Evolutionary conservation across 2,329 filamentous ascomycete species (phyloP), one percentile per base, ranked within the genome.

Genomic region (Venturia carpophila): DNA sequence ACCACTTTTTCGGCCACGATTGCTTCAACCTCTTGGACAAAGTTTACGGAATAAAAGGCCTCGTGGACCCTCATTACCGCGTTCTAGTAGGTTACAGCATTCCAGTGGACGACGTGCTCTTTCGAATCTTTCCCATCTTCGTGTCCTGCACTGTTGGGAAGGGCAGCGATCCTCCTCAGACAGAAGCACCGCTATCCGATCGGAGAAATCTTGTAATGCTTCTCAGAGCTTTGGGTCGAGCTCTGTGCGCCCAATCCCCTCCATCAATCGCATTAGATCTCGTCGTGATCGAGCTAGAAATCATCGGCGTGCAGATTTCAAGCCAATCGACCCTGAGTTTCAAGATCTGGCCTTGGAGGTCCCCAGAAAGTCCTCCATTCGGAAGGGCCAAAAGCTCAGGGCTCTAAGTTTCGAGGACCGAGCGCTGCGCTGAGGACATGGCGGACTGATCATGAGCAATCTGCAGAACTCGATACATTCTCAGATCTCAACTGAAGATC

Each of bases 61-160:
- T 64, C 15, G 11, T 64, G 17, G 5, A 41, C 3, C 39, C 39
- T 7, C 24, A 34, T 5, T 9, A 64, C 11, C 13, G 39, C 17
- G 30, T 64, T 39, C 21, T 10, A 27, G 49, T 64, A n/a, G 63
- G 60, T 10, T 64, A 64, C 63, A 21, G 13, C 10, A 64, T 62
- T 11, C 39, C 63, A 17, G 24, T 21, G n/a, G 39, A 64, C 3
- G 45, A 64, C 10, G 5, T 64, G 45, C 42, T 64, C n/a, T 27
- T 63, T 15, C 6, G 43, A 21, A 5, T 21, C 5, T 47, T 47
- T 15, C 43, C 15, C 6, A 19, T 21, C 13, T 21, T 47, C 5
- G 15, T 47, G 13, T 21, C 13, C n/a, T 19, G 43, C 43, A 47
- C 43, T 19, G n/a, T 47, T 5, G n/a, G 15, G 17, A 47, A 5